Percentiles rank a stretch among this genome's conserved stretches.
phyloP scores from a whole-genome alignment of 306 rosid genomes.

The Quercus variabilis region DNA sequence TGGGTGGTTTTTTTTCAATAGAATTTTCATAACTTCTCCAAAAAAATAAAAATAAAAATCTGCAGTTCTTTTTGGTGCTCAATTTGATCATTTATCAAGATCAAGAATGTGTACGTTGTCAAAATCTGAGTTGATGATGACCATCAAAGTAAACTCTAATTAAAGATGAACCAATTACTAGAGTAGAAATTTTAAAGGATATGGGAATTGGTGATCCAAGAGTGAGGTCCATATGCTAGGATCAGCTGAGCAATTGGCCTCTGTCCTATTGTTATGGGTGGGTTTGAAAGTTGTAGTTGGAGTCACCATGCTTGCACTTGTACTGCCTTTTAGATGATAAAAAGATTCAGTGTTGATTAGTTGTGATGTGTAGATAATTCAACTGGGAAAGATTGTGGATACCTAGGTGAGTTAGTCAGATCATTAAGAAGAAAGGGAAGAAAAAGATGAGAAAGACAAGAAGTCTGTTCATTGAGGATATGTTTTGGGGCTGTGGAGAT shows the following conservation, averaged over 20 bases:
- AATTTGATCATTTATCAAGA: no score
- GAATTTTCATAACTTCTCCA: no score
- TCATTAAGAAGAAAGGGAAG: neutral
- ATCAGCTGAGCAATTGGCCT: neutral
- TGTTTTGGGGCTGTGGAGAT: neutral
- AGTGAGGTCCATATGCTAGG: neutral
- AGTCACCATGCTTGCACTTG: neutral
- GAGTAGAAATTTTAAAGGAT: neutral
- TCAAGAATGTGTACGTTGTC: neutral
- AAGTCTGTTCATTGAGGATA: neutral
- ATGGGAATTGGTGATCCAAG: neutral
- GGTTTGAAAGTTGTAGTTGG: neutral
- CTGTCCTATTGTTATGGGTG: neutral
- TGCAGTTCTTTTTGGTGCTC: no score
- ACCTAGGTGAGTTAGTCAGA: neutral
- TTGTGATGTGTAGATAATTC: neutral
- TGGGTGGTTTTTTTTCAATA: no score
- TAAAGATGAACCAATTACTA: neutral
- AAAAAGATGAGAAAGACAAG: neutral
- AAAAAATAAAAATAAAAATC: no score
- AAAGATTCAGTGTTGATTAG: neutral
- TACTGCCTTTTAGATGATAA: neutral
- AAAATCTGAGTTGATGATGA: neutral
- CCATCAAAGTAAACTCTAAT: neutral
- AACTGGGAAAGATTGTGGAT: neutral